phyloP scores from a whole-genome alignment of 2,329 filamentous ascomycete species.

The Trichoderma sp. region DNA sequence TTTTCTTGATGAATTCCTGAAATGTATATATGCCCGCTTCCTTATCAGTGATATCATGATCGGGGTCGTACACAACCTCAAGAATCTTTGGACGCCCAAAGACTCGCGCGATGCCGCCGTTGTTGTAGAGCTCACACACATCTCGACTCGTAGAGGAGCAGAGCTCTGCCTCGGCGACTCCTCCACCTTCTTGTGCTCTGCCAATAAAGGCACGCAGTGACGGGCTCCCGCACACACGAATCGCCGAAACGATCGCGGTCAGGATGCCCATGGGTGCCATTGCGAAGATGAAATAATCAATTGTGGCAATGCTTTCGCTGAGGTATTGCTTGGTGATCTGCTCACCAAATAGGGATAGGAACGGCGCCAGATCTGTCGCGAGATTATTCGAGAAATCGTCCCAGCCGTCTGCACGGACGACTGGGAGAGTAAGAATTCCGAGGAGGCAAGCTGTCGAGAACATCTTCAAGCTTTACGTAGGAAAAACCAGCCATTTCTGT shows the following conservation, averaged over 20 bases:
- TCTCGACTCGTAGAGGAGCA: conserved; percentile 2
- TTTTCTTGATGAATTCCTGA: not conserved
- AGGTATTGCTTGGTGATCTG: not conserved
- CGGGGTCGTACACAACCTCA: not conserved
- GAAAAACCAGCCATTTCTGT: no score
- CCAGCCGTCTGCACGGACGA: not conserved
- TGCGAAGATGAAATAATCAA: not conserved
- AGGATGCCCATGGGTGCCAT: not conserved
- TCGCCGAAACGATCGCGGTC: not conserved
- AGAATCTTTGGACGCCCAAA: not conserved
- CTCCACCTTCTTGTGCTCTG: not conserved
- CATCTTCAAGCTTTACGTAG: not conserved
- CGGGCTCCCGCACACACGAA: not conserved
- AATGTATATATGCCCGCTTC: not conserved
- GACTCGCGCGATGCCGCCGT: not conserved
- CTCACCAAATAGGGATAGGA: not conserved
- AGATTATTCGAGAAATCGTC: not conserved
- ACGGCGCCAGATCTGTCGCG: not conserved
- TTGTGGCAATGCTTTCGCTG: not conserved
- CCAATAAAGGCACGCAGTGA: not conserved
- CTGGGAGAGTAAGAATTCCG: not conserved
- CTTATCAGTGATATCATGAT: not conserved
- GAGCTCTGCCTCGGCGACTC: not conserved
- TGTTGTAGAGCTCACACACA: conserved; percentile 1
- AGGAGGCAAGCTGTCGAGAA: not conserved